Evolutionary conservation across 2,329 filamentous ascomycete species (phyloP).

Genomic region (Talaromyces sp.): DNA sequence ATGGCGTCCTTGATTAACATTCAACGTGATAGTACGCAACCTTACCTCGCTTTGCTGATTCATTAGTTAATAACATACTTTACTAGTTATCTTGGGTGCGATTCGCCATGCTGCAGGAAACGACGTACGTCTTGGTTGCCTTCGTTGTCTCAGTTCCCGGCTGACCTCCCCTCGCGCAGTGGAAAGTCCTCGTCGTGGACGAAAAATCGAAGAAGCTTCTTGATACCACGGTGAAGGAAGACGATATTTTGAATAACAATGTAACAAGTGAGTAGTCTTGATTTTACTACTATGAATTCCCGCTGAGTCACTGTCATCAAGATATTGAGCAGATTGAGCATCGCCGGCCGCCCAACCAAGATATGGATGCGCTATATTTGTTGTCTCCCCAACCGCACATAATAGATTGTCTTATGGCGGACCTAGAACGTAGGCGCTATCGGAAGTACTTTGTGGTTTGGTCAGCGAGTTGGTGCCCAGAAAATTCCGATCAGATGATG

Average conservation of each 20-base stretch:
- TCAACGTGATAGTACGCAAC: constrained; percentile 65
- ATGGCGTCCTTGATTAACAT: constrained; percentile 83
- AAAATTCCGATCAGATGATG: neutral
- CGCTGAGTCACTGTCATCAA: constrained; percentile 34
- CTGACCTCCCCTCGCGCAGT: constrained; percentile 50
- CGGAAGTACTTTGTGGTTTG: constrained; percentile 75
- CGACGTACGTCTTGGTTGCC: constrained; percentile 55
- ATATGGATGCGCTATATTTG: constrained; percentile 93
- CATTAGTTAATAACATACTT: neutral
- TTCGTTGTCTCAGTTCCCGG: neutral
- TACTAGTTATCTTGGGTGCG: constrained; percentile 63
- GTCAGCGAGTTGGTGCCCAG: constrained; percentile 56
- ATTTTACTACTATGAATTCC: constrained; percentile 13
- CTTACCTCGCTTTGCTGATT: neutral
- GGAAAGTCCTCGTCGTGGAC: constrained; percentile 95
- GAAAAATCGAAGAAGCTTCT: constrained; percentile 76
- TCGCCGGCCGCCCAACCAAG: constrained; percentile 70
- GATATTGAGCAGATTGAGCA: constrained; percentile 95
- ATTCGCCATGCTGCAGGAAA: constrained; percentile 74
- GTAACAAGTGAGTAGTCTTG: constrained; percentile 68
- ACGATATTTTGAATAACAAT: constrained; percentile 95
- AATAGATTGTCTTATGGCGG: constrained; percentile 88
- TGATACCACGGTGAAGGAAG: constrained; percentile 85
- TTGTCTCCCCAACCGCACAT: constrained; percentile 81
- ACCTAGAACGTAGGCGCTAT: constrained; percentile 82